Evolutionary conservation across 192 early-diverging fungal species (phyloP).

Genomic region (Coemansia sp.): DNA sequence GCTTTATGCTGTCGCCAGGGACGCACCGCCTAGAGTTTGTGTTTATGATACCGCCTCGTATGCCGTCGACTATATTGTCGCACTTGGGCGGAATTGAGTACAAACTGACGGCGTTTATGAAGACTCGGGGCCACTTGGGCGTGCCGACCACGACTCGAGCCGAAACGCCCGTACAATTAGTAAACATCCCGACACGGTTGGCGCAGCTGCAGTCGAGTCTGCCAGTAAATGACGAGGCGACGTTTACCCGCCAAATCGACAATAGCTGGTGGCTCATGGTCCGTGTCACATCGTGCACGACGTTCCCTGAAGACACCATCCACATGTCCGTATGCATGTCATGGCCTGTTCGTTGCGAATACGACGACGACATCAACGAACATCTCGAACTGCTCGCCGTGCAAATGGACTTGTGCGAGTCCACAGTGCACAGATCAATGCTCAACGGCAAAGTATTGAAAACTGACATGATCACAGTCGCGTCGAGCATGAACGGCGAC

Average conservation of each 20-base stretch:
- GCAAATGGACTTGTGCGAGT: conserved; percentile 35
- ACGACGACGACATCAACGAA: conserved; percentile 3
- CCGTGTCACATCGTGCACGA: conserved; percentile 27
- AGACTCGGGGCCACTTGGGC: conserved; percentile 10
- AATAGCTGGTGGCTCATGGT: conserved; percentile 38
- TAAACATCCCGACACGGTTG: conserved; percentile 33
- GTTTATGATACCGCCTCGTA: conserved; percentile 27
- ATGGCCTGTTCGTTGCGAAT: conserved; percentile 24
- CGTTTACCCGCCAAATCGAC: conserved; percentile 38
- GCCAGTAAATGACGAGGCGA: conserved; percentile 33
- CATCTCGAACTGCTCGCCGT: conserved; percentile 17
- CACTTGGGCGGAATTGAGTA: conserved; percentile 42
- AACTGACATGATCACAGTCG: conserved; percentile 9
- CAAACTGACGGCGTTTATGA: conserved; percentile 17
- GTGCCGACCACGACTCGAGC: conserved; percentile 4
- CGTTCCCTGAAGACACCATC: conserved; percentile 23
- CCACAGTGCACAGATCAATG: conserved; percentile 30
- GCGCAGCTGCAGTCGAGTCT: conserved; percentile 15
- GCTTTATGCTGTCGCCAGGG: conserved; percentile 22
- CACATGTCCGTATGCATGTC: conserved; percentile 18
- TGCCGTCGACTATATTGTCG: conserved; percentile 40
- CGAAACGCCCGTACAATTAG: conserved; percentile 21
- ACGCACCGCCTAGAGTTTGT: conserved; percentile 35
- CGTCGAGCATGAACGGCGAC: conserved; percentile 11
- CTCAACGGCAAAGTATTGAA: conserved; percentile 22